Evolutionary conservation across 2,329 filamentous ascomycete genomes (phyloP).

Genomic region (Talaromyces sp.): DNA sequence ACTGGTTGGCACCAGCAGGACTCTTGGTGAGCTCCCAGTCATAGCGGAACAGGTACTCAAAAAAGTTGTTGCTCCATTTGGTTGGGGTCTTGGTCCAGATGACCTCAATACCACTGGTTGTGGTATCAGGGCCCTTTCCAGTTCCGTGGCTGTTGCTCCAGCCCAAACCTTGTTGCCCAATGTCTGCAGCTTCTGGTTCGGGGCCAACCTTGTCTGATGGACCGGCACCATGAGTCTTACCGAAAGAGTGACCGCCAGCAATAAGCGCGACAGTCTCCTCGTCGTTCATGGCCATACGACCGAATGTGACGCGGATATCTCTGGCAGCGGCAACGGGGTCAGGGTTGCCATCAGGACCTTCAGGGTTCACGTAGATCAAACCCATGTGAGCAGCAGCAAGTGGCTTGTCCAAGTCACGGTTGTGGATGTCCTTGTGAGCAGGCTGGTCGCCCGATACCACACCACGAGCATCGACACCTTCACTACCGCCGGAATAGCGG

Average conservation of each 20-base stretch:
- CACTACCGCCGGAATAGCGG: conserved; percentile 56
- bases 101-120: conserved; percentile 72
- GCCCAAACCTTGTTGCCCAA: conserved; percentile 66
- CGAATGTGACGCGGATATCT: conserved; percentile 70
- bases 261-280: conserved; percentile 77
- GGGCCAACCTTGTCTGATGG: conserved; percentile 58
- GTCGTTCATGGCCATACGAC: conserved; percentile 78
- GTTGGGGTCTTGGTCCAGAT: conserved; percentile 72
- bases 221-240: conserved; percentile 74
- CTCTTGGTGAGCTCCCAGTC: conserved; percentile 73
- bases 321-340: conserved; percentile 63
- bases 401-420: conserved; percentile 62
- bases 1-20: conserved; percentile 72
- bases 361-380: conserved; percentile 76
- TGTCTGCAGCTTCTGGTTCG: conserved; percentile 60
- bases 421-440: conserved; percentile 49
- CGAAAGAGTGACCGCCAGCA: conserved; percentile 71
- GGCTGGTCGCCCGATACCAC: conserved; percentile 40
- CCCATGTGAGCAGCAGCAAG: conserved; percentile 67
- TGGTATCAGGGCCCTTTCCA: conserved; percentile 67
- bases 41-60: conserved; percentile 71
- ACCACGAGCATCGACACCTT: conserved; percentile 41
- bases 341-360: conserved; percentile 67
- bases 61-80: conserved; percentile 69
- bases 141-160: conserved; percentile 62